Conservation (phyloP, 2,329 filamentous ascomycete genomes). For the Bipolaris zeicola region DNA sequence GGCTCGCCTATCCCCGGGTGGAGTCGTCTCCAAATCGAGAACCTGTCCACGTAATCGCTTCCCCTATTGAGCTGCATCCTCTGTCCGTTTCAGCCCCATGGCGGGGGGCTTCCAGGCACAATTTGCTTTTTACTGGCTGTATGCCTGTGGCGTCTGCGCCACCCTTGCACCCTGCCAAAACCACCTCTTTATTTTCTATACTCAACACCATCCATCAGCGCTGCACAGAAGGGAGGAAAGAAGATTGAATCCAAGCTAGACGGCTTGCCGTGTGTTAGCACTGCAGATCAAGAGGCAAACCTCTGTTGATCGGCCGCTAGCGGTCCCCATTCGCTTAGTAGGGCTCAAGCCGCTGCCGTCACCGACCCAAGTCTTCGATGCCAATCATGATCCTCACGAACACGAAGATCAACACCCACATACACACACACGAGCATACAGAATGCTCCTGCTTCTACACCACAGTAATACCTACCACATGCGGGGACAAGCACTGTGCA, state of each 20-base stretch:
- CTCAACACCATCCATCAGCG: neutral
- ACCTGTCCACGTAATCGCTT: conserved; percentile 16
- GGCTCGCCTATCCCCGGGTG: conserved; percentile 6
- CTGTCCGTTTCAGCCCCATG: conserved; percentile 14
- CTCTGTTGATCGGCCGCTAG: conserved; percentile 11
- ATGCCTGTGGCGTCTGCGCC: conserved; percentile 6
- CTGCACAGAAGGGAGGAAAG: neutral
- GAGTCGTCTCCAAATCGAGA: conserved; percentile 7
- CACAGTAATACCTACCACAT: too few species aligned
- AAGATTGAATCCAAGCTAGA: neutral
- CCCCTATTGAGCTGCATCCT: conserved; percentile 11
- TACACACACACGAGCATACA: neutral
- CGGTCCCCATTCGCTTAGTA: neutral
- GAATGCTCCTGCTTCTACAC: neutral
- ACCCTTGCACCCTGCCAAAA: neutral
- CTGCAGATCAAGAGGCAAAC: conserved; percentile 9
- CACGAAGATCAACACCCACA: neutral
- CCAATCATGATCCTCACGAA: neutral
- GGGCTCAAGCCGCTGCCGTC: conserved; percentile 7
- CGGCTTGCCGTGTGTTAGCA: conserved; percentile 6
- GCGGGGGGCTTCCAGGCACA: neutral
- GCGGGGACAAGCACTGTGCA: conserved; percentile 2
- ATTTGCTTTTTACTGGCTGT: conserved; percentile 9
- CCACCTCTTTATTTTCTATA: neutral
- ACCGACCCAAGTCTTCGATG: neutral